Conservation (phyloP, 768 basidiomycete genomes). For the Leccinum obscurum region DNA sequence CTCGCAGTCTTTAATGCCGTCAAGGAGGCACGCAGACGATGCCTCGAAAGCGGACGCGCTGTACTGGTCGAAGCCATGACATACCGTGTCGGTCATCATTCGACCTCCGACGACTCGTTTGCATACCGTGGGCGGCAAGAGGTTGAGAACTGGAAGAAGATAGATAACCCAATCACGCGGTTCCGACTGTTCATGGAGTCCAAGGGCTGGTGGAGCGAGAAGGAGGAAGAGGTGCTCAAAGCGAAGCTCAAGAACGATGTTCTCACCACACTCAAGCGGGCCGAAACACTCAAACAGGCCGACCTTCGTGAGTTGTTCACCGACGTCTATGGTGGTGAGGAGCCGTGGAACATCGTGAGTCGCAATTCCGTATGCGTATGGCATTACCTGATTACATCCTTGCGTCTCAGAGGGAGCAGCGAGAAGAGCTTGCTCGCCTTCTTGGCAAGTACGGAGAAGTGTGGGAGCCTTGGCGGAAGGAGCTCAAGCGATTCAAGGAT, state of each 20-base stretch:
- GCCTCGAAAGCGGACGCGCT: constrained; percentile 76
- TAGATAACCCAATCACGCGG: constrained; percentile 85
- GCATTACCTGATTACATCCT: not conserved
- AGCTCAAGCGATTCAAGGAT: constrained; percentile 74
- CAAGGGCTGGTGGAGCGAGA: constrained; percentile 79
- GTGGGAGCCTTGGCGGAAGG: constrained; percentile 85
- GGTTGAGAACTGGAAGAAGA: constrained; percentile 87
- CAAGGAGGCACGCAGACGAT: constrained; percentile 67
- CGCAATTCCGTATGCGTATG: not conserved
- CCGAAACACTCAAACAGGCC: constrained; percentile 66
- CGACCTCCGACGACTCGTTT: constrained; percentile 93
- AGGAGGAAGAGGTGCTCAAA: constrained; percentile 73
- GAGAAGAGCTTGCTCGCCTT: constrained; percentile 70
- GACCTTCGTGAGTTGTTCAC: constrained; percentile 81
- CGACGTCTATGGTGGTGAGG: constrained; percentile 84
- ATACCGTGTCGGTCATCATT: constrained; percentile 93
- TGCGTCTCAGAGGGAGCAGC: constrained; percentile 68
- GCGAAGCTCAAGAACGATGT: constrained; percentile 69
- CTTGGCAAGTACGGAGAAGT: constrained; percentile 83
- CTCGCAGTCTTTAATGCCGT: constrained; percentile 79
- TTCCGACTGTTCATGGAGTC: constrained; percentile 86
- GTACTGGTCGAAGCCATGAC: constrained; percentile 90
- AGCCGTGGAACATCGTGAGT: constrained; percentile 83
- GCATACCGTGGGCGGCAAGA: constrained; percentile 89
- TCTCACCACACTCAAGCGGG: constrained; percentile 73